Conservation (phyloP, 1,139 yeast species). For the Blastobotrys ciferrii region DNA sequence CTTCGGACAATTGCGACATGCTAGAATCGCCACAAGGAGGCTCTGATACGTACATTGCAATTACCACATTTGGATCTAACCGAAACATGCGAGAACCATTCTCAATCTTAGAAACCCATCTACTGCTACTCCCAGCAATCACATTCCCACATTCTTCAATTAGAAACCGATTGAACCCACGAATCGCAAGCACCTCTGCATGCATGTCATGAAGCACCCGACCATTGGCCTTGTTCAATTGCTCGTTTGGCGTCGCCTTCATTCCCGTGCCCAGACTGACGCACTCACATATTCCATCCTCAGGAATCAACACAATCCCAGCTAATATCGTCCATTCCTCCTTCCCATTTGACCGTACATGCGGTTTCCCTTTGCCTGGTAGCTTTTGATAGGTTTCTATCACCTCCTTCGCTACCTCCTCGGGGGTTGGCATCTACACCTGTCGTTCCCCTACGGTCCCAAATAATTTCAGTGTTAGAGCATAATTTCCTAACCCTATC, state of each 20-base stretch:
- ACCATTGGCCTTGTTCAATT: conserved; percentile 45
- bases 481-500: no score
- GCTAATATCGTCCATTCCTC: conserved; percentile 85
- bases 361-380: conserved; percentile 56
- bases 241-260: conserved; percentile 63
- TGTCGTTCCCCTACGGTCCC: no score
- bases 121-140: neutral
- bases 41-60: conserved; percentile 61
- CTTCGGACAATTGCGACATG: conserved; percentile 41
- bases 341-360: conserved; percentile 55
- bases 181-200: conserved; percentile 74
- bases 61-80: neutral
- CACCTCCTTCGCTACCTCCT: conserved; percentile 37
- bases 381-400: conserved; percentile 35
- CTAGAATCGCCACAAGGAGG: conserved; percentile 95
- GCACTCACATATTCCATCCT: conserved; percentile 25
- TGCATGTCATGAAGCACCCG: conserved; percentile 77
- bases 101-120: conserved; percentile 5
- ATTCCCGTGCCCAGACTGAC: conserved; percentile 77
- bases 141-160: conserved; percentile 38
- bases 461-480: no score
- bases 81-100: conserved; percentile 40
- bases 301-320: conserved; percentile 55
- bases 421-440: conserved; percentile 19
- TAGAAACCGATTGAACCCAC: conserved; percentile 59